A percentile compares a stretch with the other conserved stretches of the same genome.
These are phyloP conservation scores for Pholiota adiposa DNA, from an alignment of 1,284 basidiomycete species.

Conservation along the genomic window DNA sequence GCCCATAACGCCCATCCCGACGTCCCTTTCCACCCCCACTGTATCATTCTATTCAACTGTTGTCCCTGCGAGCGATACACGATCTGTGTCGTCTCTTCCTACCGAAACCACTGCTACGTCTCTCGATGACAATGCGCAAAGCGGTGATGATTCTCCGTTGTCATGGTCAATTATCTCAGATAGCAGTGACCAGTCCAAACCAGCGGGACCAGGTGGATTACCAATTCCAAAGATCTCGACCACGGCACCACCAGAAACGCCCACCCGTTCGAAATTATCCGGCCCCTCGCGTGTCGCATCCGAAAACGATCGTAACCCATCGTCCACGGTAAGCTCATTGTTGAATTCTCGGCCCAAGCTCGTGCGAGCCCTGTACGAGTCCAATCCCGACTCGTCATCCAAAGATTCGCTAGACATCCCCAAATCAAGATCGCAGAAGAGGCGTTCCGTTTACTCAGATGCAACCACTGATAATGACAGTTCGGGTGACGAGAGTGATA, in stretches of 20 bases:
- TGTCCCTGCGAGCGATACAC: conserved; percentile 19
- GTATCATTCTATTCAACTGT: conserved; percentile 32
- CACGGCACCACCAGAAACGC: conserved; percentile 46
- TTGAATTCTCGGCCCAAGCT: not conserved
- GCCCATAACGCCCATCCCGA: conserved; percentile 28
- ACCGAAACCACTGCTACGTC: conserved; percentile 19
- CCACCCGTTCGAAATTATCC: conserved; percentile 14
- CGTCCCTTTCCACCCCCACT: conserved; percentile 37
- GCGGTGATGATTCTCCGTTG: conserved; percentile 7
- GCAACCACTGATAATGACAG: conserved; percentile 44
- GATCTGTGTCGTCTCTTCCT: conserved; percentile 35
- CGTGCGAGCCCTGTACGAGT: conserved; percentile 8
- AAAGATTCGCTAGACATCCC: conserved; percentile 36
- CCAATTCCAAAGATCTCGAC: conserved; percentile 60
- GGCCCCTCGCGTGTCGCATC: not conserved
- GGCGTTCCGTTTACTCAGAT: conserved; percentile 29
- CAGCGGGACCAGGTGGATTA: conserved; percentile 38
- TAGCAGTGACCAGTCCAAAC: not conserved
- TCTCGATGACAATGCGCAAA: not conserved
- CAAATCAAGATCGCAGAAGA: conserved; percentile 14
- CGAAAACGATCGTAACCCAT: not conserved
- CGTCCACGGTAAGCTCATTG: not conserved
- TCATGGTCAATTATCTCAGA: conserved; percentile 13
- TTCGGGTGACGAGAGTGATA: conserved; percentile 50
- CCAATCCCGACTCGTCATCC: conserved; percentile 30